phyloP scores from a whole-genome alignment of 179 eudicot genomes.

The Nepenthes alata region DNA sequence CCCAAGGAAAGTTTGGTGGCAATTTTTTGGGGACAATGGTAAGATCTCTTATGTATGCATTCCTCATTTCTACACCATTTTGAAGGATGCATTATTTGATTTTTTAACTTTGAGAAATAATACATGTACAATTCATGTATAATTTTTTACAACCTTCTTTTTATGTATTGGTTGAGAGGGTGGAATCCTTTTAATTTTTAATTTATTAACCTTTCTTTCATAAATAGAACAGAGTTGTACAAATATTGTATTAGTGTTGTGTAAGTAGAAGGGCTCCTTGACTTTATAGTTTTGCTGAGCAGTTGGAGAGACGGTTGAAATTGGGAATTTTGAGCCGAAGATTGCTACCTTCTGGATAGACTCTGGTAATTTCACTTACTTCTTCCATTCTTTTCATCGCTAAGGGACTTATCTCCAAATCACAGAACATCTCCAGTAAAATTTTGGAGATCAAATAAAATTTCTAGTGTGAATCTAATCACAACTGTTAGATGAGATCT shows the following conservation, averaged over 20 bases:
- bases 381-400: not conserved
- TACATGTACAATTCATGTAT: too few species aligned
- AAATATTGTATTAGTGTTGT: too few species aligned
- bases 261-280: too few species aligned
- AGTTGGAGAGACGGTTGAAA: slow-evolving; percentile 86
- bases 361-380: slow-evolving; percentile 36
- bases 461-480: too few species aligned
- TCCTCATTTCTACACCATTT: not conserved
- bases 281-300: slow-evolving; percentile 9
- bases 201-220: too few species aligned
- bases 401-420: not conserved
- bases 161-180: too few species aligned
- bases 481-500: too few species aligned
- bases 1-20: slow-evolving; percentile 97
- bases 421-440: not conserved
- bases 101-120: not conserved
- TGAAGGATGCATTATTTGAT: not conserved
- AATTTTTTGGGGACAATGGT: slow-evolving; percentile 97
- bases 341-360: slow-evolving; percentile 96
- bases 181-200: too few species aligned
- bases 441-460: too few species aligned
- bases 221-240: too few species aligned
- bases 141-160: too few species aligned
- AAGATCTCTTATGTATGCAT: not conserved
- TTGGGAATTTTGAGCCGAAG: slow-evolving; percentile 94